phyloP scores from a whole-genome alignment of 148 eudicot species.

The Oxyria digyna region DNA sequence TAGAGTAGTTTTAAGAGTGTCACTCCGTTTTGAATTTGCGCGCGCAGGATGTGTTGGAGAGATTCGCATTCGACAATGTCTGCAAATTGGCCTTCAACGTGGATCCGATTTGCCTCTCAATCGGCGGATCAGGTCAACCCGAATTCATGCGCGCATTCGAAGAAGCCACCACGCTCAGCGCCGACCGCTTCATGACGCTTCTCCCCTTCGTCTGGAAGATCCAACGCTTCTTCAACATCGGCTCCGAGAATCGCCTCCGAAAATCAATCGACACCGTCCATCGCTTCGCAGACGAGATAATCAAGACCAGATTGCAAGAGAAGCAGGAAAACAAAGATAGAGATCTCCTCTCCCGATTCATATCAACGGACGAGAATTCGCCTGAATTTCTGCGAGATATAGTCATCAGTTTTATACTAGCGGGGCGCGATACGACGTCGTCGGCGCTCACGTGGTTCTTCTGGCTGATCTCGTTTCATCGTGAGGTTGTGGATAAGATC shows the following conservation, averaged over 20 bases:
- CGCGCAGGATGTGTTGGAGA: slow-evolving; percentile 28
- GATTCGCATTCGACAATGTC: slow-evolving; percentile 44
- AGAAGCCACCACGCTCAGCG: slow-evolving; percentile 4
- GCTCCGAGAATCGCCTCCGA: slow-evolving; percentile 8
- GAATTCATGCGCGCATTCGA: slow-evolving; percentile 16
- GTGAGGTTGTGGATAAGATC: slow-evolving; percentile 1
- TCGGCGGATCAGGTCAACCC: background rate
- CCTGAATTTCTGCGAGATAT: slow-evolving; percentile 8
- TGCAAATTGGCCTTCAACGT: slow-evolving; percentile 12
- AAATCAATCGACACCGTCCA: slow-evolving; percentile 2
- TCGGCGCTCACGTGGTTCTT: slow-evolving; percentile 14
- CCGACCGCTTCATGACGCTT: slow-evolving; percentile 1
- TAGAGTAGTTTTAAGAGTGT: background rate
- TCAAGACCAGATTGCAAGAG: background rate
- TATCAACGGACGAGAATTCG: background rate
- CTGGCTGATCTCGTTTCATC: slow-evolving; percentile 11
- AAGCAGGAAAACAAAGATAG: background rate
- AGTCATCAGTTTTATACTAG: slow-evolving; percentile 12
- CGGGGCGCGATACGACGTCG: slow-evolving; percentile 16
- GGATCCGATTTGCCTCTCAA: slow-evolving; percentile 10
- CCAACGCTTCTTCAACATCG: slow-evolving; percentile 6
- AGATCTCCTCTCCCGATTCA: slow-evolving; percentile 3
- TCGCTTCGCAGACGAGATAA: slow-evolving; percentile 5
- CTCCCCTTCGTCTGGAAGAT: slow-evolving; percentile 5
- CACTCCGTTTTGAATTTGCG: background rate